phyloP scores from a whole-genome alignment of 2,329 filamentous ascomycete species.

The Hypoxylon sp. region DNA sequence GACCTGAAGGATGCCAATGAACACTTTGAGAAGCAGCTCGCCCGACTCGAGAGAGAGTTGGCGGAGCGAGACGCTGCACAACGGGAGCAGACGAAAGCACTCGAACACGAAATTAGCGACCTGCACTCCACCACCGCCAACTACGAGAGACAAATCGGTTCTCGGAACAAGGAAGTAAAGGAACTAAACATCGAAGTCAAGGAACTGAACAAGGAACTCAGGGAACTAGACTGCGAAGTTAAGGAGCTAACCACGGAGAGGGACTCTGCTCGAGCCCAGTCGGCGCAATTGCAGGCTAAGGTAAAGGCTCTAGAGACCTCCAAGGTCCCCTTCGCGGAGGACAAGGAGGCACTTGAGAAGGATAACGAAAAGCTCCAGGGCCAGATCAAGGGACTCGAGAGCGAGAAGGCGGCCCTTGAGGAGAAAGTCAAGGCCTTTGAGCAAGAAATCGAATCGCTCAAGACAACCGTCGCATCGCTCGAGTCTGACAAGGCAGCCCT shows the following conservation, averaged over 20 bases:
- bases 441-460: slow-evolving; percentile 49
- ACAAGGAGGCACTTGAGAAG: slow-evolving; percentile 50
- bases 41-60: slow-evolving; percentile 48
- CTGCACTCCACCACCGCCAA: slow-evolving; percentile 45
- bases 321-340: slow-evolving; percentile 38
- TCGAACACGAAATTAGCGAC: slow-evolving; percentile 47
- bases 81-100: slow-evolving; percentile 48
- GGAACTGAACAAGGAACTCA: slow-evolving; percentile 46
- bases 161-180: slow-evolving; percentile 51
- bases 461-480: slow-evolving; percentile 48
- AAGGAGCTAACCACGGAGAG: slow-evolving; percentile 41
- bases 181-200: slow-evolving; percentile 48
- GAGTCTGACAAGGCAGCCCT: slow-evolving; percentile 44
- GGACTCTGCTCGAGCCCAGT: slow-evolving; percentile 31
- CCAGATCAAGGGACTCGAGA: slow-evolving; percentile 48
- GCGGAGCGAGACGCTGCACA: slow-evolving; percentile 45
- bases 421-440: slow-evolving; percentile 52
- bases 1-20: slow-evolving; percentile 50
- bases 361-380: slow-evolving; percentile 51
- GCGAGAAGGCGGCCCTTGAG: slow-evolving; percentile 50
- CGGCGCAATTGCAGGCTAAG: slow-evolving; percentile 32
- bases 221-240: slow-evolving; percentile 47
- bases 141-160: slow-evolving; percentile 48
- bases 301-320: slow-evolving; percentile 43
- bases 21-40: slow-evolving; percentile 48